Percentiles rank a stretch among this genome's conserved stretches.
phyloP scores from a whole-genome alignment of 73 alveolate genomes.

The Tetrahymena elliotti region DNA sequence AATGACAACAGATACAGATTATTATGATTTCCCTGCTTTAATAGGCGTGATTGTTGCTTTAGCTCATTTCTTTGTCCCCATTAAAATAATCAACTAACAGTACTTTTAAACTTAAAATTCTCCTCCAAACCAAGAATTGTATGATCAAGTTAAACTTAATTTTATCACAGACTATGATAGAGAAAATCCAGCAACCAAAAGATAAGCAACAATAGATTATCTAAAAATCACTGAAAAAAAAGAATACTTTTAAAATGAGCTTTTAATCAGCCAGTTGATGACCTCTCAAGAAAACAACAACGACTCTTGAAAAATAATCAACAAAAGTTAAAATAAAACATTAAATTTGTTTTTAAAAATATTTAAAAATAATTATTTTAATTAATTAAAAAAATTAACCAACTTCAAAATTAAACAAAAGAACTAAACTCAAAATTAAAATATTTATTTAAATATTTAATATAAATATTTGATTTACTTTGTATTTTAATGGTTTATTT shows the following conservation, averaged over 20 bases:
- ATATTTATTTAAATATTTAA: no score
- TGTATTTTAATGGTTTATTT: no score
- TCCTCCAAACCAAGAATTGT: not conserved
- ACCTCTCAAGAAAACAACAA: not conserved
- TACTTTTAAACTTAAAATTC: not conserved
- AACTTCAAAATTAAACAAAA: no score
- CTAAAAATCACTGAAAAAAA: not conserved
- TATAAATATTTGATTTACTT: no score
- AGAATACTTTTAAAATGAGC: not conserved
- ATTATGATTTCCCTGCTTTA: not conserved
- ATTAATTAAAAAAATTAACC: no score
- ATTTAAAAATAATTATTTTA: no score
- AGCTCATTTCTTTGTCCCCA: slow-evolving; percentile 31
- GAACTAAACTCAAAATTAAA: no score
- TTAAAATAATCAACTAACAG: slow-evolving; percentile 2
- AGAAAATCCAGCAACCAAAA: slow-evolving; percentile 52
- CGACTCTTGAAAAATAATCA: not conserved
- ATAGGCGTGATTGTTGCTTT: not conserved
- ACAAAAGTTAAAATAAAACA: no score
- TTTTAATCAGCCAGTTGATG: not conserved
- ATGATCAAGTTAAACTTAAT: slow-evolving; percentile 1
- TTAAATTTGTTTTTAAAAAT: no score
- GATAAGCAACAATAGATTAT: slow-evolving; percentile 4
- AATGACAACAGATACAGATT: not conserved
- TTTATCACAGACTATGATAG: slow-evolving; percentile 55